A percentile compares a stretch with the other conserved stretches of the same genome.
phyloP scores from a whole-genome alignment of 495 filamentous ascomycete genomes.

The Neurospora tetrasperma region DNA sequence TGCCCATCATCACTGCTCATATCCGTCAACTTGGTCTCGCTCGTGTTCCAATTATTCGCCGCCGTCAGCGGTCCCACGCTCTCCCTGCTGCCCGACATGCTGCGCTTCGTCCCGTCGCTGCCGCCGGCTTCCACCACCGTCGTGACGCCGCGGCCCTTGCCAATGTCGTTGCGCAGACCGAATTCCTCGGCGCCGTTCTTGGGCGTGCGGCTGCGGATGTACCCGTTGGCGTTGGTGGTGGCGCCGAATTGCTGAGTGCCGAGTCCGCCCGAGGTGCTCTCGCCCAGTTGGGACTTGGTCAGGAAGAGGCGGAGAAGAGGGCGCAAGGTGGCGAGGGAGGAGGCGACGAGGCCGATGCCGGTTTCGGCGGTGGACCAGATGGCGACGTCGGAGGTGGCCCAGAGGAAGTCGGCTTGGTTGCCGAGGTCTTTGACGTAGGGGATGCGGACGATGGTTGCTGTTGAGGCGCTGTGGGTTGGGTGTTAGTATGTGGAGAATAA shows the following conservation, averaged over 20 bases:
- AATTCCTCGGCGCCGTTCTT: neutral
- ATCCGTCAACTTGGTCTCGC: neutral
- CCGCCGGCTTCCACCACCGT: neutral
- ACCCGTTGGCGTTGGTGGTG: conserved; percentile 30
- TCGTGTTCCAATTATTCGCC: neutral
- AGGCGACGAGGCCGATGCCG: conserved; percentile 25
- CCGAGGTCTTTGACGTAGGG: conserved; percentile 13
- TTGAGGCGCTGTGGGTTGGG: conserved; percentile 15
- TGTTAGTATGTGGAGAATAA: neutral
- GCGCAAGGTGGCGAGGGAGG: conserved; percentile 22
- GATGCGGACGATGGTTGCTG: conserved; percentile 21
- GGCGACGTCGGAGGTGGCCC: conserved; percentile 18
- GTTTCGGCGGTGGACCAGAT: conserved; percentile 28
- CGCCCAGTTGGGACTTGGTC: neutral
- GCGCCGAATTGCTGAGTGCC: neutral
- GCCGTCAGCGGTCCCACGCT: neutral
- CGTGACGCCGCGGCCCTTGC: neutral
- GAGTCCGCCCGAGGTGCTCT: neutral
- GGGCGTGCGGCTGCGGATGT: conserved; percentile 32
- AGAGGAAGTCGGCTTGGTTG: conserved; percentile 21
- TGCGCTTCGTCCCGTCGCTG: neutral
- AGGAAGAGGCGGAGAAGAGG: conserved; percentile 6
- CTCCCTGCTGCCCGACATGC: neutral
- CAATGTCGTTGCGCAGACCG: neutral
- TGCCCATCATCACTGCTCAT: neutral